These are phyloP conservation scores for Apiospora arundinis DNA, from an alignment of 2,329 filamentous ascomycete species.

Conservation along the genomic window DNA sequence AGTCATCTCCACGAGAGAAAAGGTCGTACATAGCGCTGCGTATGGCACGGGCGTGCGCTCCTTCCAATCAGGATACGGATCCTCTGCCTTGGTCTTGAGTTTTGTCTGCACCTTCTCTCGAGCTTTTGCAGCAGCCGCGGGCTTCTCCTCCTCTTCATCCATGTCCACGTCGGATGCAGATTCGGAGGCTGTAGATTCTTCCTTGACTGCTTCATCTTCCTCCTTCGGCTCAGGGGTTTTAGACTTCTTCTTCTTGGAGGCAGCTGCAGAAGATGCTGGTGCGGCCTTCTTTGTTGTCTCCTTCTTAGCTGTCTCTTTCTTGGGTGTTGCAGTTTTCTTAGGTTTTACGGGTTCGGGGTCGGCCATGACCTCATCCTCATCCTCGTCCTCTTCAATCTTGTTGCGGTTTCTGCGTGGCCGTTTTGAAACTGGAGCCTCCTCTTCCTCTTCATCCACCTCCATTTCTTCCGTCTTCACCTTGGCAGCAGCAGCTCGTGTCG, in stretches of 20 bases:
- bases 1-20: constrained; percentile 93
- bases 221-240: constrained; percentile 26
- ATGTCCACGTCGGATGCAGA: constrained; percentile 58
- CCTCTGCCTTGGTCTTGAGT: constrained; percentile 61
- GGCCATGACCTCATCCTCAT: constrained; percentile 51
- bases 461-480: constrained; percentile 40
- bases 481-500: constrained; percentile 33
- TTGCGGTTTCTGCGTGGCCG: constrained; percentile 53
- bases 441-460: constrained; percentile 40
- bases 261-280: neutral
- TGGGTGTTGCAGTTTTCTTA: constrained; percentile 28
- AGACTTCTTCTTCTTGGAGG: constrained; percentile 34
- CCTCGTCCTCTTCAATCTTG: constrained; percentile 57
- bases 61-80: constrained; percentile 96
- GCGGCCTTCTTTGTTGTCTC: constrained; percentile 23
- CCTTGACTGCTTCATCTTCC: constrained; percentile 17
- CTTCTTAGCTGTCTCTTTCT: constrained; percentile 39
- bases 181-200: constrained; percentile 49
- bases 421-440: constrained; percentile 50
- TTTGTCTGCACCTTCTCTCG: constrained; percentile 82
- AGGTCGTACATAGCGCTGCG: constrained; percentile 91
- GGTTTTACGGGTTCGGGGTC: constrained; percentile 41
- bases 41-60: constrained; percentile 89
- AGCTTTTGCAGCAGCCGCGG: constrained; percentile 75
- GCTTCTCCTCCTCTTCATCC: constrained; percentile 59